Evolutionary conservation across 306 rosid genomes (phyloP).

Genomic region (Corylus americana): DNA sequence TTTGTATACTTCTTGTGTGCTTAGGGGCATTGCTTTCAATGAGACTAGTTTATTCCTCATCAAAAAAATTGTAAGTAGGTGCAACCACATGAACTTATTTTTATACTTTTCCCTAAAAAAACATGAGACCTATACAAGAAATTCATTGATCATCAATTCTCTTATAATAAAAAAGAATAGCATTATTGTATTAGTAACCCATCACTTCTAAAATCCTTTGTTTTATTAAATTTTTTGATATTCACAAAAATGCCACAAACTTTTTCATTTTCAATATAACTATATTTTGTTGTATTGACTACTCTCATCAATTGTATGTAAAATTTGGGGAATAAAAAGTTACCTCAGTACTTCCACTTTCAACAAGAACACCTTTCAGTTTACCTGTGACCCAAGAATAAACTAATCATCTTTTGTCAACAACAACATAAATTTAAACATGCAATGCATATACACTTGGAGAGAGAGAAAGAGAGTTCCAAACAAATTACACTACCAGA

Average conservation of each 20-base stretch:
- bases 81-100: no score
- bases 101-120: background rate
- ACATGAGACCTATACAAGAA: background rate
- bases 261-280: background rate
- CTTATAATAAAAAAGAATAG: background rate
- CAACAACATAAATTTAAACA: slow-evolving; percentile 25
- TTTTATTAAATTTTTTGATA: background rate
- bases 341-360: slow-evolving; percentile 96
- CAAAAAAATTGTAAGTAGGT: no score
- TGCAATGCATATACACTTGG: background rate
- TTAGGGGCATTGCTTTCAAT: no score
- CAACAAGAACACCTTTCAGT: slow-evolving; percentile 89
- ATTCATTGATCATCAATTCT: background rate
- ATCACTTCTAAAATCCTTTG: background rate
- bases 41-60: no score
- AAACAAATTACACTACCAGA: slow-evolving; percentile 53
- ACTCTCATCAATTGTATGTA: slow-evolving; percentile 10
- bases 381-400: slow-evolving; percentile 51
- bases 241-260: slow-evolving; percentile 4
- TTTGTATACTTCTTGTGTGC: no score
- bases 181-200: background rate
- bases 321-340: background rate
- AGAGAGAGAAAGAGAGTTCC: slow-evolving; percentile 11
- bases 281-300: background rate
- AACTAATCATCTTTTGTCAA: slow-evolving; percentile 27